Evolutionary conservation across 148 eudicot species (phyloP).

Genomic region (Rhododendron mucronatum): DNA sequence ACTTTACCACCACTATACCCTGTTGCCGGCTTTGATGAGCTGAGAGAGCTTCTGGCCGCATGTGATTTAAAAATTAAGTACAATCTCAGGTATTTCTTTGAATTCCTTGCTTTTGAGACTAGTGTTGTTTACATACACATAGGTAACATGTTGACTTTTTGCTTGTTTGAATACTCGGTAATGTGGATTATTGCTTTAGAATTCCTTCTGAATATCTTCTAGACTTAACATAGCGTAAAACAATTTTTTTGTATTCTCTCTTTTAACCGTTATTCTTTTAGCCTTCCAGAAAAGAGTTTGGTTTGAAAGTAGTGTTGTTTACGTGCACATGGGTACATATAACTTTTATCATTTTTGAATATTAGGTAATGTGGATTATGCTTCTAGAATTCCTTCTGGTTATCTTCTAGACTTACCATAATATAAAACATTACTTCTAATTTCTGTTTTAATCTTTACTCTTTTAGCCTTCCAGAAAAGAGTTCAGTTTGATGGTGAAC

Average conservation of each 20-base stretch:
- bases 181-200: background rate
- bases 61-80: background rate
- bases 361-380: background rate
- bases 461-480: constrained; percentile 92
- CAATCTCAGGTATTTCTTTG: background rate
- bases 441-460: background rate
- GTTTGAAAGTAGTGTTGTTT: constrained; percentile 28
- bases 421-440: background rate
- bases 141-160: background rate
- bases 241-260: background rate
- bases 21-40: background rate
- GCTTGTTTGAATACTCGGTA: background rate
- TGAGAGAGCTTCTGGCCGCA: background rate
- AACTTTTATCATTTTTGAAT: background rate
- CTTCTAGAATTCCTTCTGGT: background rate
- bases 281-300: constrained; percentile 97
- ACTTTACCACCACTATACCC: background rate
- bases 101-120: background rate
- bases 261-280: constrained; percentile 21
- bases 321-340: background rate
- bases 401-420: background rate
- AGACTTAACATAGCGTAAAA: background rate
- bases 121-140: background rate
- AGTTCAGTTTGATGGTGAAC: constrained; percentile 86
- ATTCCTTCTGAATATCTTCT: background rate